A percentile compares a stretch with the other conserved stretches of the same genome.
Conservation (phyloP, 2,329 filamentous ascomycete species). For the Geosmithia putterillii region DNA sequence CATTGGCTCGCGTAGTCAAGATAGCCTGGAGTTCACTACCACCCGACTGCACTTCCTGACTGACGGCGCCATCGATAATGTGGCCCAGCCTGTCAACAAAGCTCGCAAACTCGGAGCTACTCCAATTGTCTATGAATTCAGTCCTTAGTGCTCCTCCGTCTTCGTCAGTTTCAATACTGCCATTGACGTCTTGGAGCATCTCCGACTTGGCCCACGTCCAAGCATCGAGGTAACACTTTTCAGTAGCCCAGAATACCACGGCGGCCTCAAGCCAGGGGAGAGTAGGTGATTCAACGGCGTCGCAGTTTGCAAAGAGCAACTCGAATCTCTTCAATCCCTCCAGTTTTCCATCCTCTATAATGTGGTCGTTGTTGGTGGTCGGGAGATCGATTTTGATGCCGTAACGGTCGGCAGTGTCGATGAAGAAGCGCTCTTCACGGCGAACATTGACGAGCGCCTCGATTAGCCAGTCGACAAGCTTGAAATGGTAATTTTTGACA, state of each 20-base stretch:
- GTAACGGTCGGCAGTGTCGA: constrained; percentile 49
- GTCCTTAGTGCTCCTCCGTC: constrained; percentile 53
- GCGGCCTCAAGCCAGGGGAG: constrained; percentile 52
- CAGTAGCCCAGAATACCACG: constrained; percentile 67
- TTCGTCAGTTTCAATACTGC: constrained; percentile 23
- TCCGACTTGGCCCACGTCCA: constrained; percentile 40
- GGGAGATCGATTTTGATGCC: constrained; percentile 35
- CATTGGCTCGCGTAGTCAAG: constrained; percentile 25
- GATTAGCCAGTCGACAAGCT: constrained; percentile 48
- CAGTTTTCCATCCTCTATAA: constrained; percentile 18
- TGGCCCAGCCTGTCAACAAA: constrained; percentile 44
- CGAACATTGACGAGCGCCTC: constrained; percentile 54
- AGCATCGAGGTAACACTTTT: constrained; percentile 49
- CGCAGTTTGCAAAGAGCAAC: constrained; percentile 40
- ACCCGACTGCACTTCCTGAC: constrained; percentile 19
- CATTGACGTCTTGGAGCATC: constrained; percentile 9
- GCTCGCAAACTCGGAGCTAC: constrained; percentile 42
- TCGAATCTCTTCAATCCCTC: constrained; percentile 25
- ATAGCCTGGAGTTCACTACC: constrained; percentile 15
- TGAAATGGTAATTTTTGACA: not conserved
- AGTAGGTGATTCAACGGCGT: constrained; percentile 25
- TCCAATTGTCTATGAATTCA: constrained; percentile 60
- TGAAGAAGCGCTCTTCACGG: constrained; percentile 55
- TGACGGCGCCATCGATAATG: constrained; percentile 42
- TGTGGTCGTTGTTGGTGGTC: constrained; percentile 8